Base-by-base conservation (phyloP, 495 filamentous ascomycete genomes). In the Penicillium maclennaniae region DNA sequence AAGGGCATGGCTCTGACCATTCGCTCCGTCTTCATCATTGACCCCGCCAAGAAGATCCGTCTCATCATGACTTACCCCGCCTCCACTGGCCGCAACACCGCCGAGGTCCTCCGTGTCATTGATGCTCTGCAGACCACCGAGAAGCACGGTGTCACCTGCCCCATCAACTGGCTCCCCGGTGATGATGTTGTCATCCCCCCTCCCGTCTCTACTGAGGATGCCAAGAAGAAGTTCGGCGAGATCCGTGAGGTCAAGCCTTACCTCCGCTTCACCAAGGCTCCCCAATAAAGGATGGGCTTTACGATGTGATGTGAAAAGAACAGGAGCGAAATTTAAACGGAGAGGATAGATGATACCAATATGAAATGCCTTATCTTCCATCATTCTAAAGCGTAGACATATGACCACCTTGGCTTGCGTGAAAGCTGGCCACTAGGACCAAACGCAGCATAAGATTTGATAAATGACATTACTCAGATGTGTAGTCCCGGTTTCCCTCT, bases 121-220 rank as follows among this genome's bases (percentile, higher is more conserved):
- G 85, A 88, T 63, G 73, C 76, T n/a, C 65, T 88, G 58, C 83
- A 86, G 71, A 79, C 73, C 36, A 82, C 73, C 8, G 84, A 86
- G 61, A 78, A 75, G 66, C 78, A 82, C 61, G 83, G 85, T 34
- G 75, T 87, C 26, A 79, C 77, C 36, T 83, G 79, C 34, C 85
- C 84, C 28, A 83, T 86, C 57, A 70, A 87, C 66, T 88, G 85
- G 83, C 68, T 69, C 51, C 71, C 71, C 23, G 84, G 84, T 20
- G 80, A 85, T 36, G 85, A 88, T 61, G 83, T 87, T 28, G 86
- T 87, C 62, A 79, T 87, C 21, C 85, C 85, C 19, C 82, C 83
- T 16, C 70, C 70, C 21, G 81, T 87, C 37, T 77, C 68, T 12
- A 87, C 82, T 12, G 76, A 77, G 56, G 84, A 84, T 61, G 84